These are phyloP conservation scores for Barnettozyma populi DNA, from an alignment of 805 yeast genomes.

Conservation along the genomic window DNA sequence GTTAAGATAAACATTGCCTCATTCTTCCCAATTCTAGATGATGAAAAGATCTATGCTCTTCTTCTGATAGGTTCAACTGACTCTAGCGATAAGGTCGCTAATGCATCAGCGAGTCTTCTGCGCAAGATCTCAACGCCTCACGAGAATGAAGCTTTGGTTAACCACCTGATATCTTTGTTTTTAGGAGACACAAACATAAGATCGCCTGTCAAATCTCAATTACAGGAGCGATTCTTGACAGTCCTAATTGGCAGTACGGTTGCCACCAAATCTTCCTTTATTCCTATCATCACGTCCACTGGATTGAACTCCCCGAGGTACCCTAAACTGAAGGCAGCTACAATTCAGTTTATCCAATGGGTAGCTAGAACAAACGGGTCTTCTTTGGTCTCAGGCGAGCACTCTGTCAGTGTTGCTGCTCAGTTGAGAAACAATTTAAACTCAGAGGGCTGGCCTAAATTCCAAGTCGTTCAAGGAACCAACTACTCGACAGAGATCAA, in stretches of 20 bases:
- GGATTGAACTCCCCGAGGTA: conserved; percentile 54
- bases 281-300: conserved; percentile 46
- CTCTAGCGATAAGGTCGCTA: conserved; percentile 47
- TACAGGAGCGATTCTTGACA: conserved; percentile 52
- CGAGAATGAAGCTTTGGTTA: conserved; percentile 42
- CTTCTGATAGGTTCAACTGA: conserved; percentile 63
- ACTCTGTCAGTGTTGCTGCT: conserved; percentile 41
- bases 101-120: conserved; percentile 44
- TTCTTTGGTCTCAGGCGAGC: conserved; percentile 18
- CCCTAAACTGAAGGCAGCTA: conserved; percentile 45
- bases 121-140: conserved; percentile 46
- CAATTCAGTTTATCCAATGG: conserved; percentile 64
- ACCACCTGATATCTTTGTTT: conserved; percentile 42
- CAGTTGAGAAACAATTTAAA: conserved; percentile 48
- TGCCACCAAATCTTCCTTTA: conserved; percentile 38
- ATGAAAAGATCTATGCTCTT: conserved; percentile 40
- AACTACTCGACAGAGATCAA: conserved; percentile 30
- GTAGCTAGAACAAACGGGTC: conserved; percentile 33
- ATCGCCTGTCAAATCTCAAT: conserved; percentile 47
- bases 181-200: conserved; percentile 39
- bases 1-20: conserved; percentile 38
- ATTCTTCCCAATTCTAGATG: conserved; percentile 30
- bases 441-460: conserved; percentile 57
- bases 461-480: conserved; percentile 34
- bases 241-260: conserved; percentile 45